Evolutionary conservation across 495 filamentous ascomycete genomes (phyloP), one percentile per base, ranked within the genome.

Genomic region (Hypomontagnella submonticulosa): DNA sequence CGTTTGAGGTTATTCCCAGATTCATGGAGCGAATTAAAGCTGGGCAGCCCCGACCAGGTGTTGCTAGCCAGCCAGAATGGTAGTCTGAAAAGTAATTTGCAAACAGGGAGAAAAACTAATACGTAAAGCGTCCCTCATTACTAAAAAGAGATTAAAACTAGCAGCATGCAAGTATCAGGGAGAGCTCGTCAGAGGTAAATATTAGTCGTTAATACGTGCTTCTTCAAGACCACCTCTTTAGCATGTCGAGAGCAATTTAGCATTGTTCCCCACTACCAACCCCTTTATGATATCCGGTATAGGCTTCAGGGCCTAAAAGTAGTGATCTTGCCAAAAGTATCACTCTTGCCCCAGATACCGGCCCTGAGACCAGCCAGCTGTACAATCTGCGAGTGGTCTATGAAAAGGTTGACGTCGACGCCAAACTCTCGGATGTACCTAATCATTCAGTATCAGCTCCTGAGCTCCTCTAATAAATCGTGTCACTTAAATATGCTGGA

Each of bases 371-470:
- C 82, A 27, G 73, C 77, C 48, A 87, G 55, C 75, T 87, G 84
- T 56, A 86, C 83, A 59, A 86, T 86, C 76, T 87, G 84, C 48
- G 81, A 83, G 58, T 87, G 85, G 72, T 86, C 83, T 46, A 87
- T 83, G 69, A 87, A 86, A 12, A 87, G 56, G 59, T 87, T 86
- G 23, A 86, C 83, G 61, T 86, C 84, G 30, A 86, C 77, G 5
- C 85, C 84, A 70, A 87, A 87, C 70, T 86, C 83, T 27, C 83
- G 74, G 50, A 85, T 77, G 27, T 67, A 67, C 64, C 53, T 62
- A 44, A 41, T 23, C n/a, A 11, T 13, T 4, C 8, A 38, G 13
- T 19, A 38, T 56, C 33, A 52, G 12, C 18, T 4, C 15, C 15
- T 4, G 16, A 6, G n/a, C 4, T 23, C 8, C 18, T 4, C 16